These are phyloP conservation scores for Populus hybrid DNA, from an alignment of 441 rosid species.

Conservation along the genomic window DNA sequence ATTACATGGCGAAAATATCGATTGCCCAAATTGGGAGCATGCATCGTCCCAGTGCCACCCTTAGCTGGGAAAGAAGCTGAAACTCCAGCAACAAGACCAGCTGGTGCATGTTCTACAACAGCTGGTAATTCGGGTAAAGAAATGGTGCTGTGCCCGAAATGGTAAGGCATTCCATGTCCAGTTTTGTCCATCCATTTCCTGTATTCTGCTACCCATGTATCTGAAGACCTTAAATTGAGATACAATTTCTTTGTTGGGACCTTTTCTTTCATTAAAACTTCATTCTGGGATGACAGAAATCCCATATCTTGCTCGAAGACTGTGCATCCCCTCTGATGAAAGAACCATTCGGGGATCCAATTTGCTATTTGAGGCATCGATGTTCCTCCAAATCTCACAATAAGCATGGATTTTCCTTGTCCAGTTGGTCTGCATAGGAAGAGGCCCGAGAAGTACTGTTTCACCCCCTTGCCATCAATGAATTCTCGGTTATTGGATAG, in stretches of 20 bases:
- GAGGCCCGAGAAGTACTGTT: conserved; percentile 65
- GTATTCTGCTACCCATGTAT: conserved; percentile 90
- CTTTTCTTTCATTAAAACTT: conserved; percentile 68
- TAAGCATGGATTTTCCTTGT: conserved; percentile 94
- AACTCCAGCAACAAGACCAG: conserved; percentile 64
- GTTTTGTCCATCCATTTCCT: conserved; percentile 97
- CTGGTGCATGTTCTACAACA: conserved; percentile 87
- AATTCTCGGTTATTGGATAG: conserved; percentile 67
- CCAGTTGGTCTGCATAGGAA: conserved; percentile 96
- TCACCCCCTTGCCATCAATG: conserved; percentile 57
- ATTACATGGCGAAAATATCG: conserved; percentile 76
- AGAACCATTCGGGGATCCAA: conserved; percentile 72
- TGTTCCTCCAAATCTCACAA: conserved; percentile 78
- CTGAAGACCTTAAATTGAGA: conserved; percentile 44
- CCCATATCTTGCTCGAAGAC: conserved; percentile 98
- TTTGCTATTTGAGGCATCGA: conserved; percentile 45
- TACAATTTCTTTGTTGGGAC: conserved; percentile 26
- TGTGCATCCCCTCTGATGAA: conserved; percentile 81
- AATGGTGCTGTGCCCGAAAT: conserved; percentile 82
- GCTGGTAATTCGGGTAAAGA: conserved; percentile 68
- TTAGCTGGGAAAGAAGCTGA: conserved; percentile 60
- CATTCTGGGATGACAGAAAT: conserved; percentile 84
- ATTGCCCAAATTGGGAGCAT: conserved; percentile 73
- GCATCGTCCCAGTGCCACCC: conserved; percentile 65
- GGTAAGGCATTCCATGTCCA: conserved; percentile 97